Conservation (phyloP, 2,329 filamentous ascomycete species). For the Alternaria solani region DNA sequence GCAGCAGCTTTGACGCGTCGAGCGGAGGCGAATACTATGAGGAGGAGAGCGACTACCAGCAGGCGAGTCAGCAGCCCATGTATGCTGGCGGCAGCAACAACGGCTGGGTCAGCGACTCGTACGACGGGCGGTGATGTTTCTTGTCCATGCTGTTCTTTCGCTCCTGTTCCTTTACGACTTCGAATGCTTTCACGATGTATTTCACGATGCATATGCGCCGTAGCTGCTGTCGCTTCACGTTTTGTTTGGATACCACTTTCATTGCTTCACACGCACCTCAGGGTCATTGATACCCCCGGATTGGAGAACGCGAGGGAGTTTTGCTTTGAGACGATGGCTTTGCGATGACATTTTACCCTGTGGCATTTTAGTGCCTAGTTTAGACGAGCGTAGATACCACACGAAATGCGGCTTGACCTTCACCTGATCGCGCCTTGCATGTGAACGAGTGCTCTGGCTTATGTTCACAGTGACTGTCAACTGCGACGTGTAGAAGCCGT, state of each 20-base stretch:
- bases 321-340: background rate
- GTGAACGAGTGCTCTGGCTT: too few relatives aligned
- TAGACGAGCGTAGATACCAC: slow-evolving; percentile 19
- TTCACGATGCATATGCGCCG: slow-evolving; percentile 5
- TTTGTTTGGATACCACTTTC: slow-evolving; percentile 29
- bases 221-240: slow-evolving; percentile 9
- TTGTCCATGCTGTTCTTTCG: background rate
- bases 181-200: slow-evolving; percentile 17
- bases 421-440: background rate
- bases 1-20: slow-evolving; percentile 79
- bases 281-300: slow-evolving; percentile 26
- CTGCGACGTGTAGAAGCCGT: too few relatives aligned
- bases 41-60: slow-evolving; percentile 67
- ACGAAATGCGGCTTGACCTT: slow-evolving; percentile 4
- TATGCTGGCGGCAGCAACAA: slow-evolving; percentile 40
- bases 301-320: slow-evolving; percentile 15
- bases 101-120: slow-evolving; percentile 49
- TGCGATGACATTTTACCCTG: background rate
- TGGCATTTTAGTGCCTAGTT: slow-evolving; percentile 2
- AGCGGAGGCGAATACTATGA: slow-evolving; percentile 74
- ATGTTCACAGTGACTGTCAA: too few relatives aligned
- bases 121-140: slow-evolving; percentile 18
- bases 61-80: slow-evolving; percentile 33
- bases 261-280: slow-evolving; percentile 16
- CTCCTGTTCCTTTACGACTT: background rate